Evolutionary conservation across 176 grass and related monocot genomes (phyloP).

Genomic region (Ananas comosus): DNA sequence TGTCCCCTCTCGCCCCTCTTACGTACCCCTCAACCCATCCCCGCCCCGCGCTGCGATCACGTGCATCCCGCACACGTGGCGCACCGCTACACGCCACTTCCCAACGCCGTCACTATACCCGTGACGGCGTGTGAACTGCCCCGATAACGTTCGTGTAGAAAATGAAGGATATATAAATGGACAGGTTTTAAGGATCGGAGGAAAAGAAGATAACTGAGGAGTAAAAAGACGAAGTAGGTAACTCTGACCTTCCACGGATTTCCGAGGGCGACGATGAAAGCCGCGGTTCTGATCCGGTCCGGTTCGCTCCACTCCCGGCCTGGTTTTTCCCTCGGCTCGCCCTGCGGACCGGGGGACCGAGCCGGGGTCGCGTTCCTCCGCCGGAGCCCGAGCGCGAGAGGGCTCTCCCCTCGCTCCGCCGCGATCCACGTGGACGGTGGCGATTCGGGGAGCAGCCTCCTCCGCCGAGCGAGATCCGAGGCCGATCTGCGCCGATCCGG

Average conservation of each 20-base stretch:
- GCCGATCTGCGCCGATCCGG: conserved; percentile 15
- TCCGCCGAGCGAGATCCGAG: conserved; percentile 58
- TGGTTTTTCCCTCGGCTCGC: not conserved
- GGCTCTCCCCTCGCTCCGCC: conserved; percentile 1
- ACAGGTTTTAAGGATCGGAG: not conserved
- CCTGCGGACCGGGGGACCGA: not conserved
- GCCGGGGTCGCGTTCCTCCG: not conserved
- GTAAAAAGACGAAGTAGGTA: not conserved
- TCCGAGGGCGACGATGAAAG: conserved; percentile 22
- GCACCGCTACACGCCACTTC: not conserved
- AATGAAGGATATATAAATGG: not conserved
- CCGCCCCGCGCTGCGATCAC: not conserved
- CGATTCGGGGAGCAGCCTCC: conserved; percentile 1
- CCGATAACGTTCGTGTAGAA: too few species aligned
- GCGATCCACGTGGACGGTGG: not conserved
- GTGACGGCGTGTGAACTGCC: too few species aligned
- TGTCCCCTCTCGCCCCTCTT: not conserved
- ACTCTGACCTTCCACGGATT: not conserved
- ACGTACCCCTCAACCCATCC: not conserved
- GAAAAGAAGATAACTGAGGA: not conserved
- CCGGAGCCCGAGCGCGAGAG: not conserved
- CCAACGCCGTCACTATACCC: not conserved
- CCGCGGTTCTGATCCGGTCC: conserved; percentile 27
- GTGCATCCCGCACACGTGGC: not conserved
- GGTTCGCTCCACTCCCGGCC: conserved; percentile 10